Evolutionary conservation across 139 green algal species (phyloP), one percentile per base, ranked within the genome.

Genomic region (Ettlia oleoabundans): DNA sequence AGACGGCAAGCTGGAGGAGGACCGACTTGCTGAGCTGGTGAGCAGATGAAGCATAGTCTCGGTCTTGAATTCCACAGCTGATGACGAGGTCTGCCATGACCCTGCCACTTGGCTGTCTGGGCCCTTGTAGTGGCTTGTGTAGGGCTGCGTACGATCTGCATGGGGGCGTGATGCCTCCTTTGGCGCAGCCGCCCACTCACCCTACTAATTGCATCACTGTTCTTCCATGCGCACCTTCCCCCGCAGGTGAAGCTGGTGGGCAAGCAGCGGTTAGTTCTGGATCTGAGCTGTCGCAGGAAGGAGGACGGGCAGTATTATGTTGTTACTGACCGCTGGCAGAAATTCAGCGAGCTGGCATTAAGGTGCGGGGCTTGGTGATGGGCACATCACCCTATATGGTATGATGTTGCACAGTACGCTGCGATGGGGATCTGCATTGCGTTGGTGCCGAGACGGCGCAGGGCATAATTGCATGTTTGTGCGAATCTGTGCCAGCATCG

Each of bases 211-310:
- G n/a, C n/a, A n/a, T n/a, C n/a, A n/a, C n/a, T n/a, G n/a, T 21
- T 37, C 65, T 28, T 51, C 9, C 22, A 6, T n/a, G 22, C 21
- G 3, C 4, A 9, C 3, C 61, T n/a, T n/a, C 61, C 8, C 40
- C 7, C 0, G 1, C 85, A 97, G 93, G 93, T 97, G 0, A 86
- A 90, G 67, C 67, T 89, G 37, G 93, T 99, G 32, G 96, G 96
- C n/a, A 92, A 89, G 72, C 37, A 97, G 76, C 83, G 92, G 35
- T 87, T 99, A 61, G 96, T 99, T 64, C 92, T 99, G 32, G 97
- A 99, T 85, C 90, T 99, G 22, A 96, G 89, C 89, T 99, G 96
- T 87, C 72, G 96, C 2, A 92, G 92, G 85, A 91, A 95, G 67
- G 75, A 86, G 28, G 81, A 89, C 37, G 85, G 85, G 10, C 26